phyloP scores from a whole-genome alignment of 768 basidiomycete species.

The Rhodotorula graminis region DNA sequence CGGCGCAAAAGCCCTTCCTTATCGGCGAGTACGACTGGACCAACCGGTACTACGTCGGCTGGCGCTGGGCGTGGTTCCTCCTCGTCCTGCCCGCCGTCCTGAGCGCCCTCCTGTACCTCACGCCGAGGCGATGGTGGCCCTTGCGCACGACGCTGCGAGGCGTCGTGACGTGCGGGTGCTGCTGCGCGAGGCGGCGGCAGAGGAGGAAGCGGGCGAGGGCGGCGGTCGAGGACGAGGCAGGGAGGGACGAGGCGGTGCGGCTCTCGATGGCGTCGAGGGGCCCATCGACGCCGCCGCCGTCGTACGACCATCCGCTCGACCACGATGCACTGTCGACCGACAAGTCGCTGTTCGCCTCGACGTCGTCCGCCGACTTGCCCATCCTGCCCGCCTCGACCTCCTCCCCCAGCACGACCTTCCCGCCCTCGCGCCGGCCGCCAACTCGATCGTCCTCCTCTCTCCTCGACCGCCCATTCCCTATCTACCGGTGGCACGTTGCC shows the following conservation, averaged over 20 bases:
- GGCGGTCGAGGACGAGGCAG: neutral
- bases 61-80: conserved; percentile 25
- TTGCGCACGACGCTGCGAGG: conserved; percentile 11
- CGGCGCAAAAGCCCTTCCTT: conserved; percentile 31
- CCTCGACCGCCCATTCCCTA: conserved; percentile 13
- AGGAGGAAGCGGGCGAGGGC: neutral
- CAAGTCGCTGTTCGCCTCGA: neutral
- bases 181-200: neutral
- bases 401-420: neutral
- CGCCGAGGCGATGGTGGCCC: conserved; percentile 35
- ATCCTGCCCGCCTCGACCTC: neutral
- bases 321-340: neutral
- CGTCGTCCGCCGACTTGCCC: neutral
- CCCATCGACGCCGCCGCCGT: neutral
- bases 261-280: neutral
- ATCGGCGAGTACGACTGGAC: conserved; percentile 43
- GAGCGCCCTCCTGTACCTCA: conserved; percentile 15
- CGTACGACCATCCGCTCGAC: neutral
- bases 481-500: conserved; percentile 28
- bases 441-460: neutral
- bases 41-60: conserved; percentile 22
- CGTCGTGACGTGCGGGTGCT: conserved; percentile 11
- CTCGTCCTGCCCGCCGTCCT: conserved; percentile 31
- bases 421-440: neutral
- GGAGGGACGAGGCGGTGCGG: neutral